Base-by-base conservation (phyloP, 2,329 filamentous ascomycete species). In the Ophidiomyces ophidiicola region DNA sequence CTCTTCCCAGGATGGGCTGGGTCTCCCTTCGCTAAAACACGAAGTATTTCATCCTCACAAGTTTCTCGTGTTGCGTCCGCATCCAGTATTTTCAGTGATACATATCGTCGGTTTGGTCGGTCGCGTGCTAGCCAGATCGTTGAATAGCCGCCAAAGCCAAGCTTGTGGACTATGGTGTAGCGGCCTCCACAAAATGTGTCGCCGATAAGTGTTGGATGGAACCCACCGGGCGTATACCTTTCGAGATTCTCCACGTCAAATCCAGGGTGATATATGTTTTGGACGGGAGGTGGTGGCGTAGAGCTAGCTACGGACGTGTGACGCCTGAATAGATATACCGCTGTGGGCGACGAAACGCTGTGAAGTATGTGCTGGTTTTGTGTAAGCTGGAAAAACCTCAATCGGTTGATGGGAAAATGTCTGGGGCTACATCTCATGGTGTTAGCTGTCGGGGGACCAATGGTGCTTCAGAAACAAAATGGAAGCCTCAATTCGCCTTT, bases 201-300 rank as follows among this genome's bases (percentile, higher is more conserved):
- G 7, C 41, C 41, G 15, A 61, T 48, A 43, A 52, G 50, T 2
- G 57, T 42, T 3, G 57, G 57, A 45, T 59, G 57, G 44, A 56
- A 60, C 3, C 54, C 55, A 1, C 57, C 54, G 6, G 50, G 52
- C 14, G 36, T 21, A 30, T 60, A 59, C 19, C 47, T 31, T 46
- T 57, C 54, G 3, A 52, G 34, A n/a, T 42, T 37, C 36, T 48
- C 48, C n/a, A 47, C 42, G 34, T 48, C 45, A 11, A 19, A 8
- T 30, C 36, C 43, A 10, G 43, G 45, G 29, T 46, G 19, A 8
- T 44, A 47, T 31, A 37, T 39, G 19, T 7, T 12, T 19, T 40
- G 39, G 10, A 31, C n/a, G n/a, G 24, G 29, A n/a, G 43, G 15
- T 17, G 18, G 3, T 36, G 36, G 35, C 4, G n/a, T n/a, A n/a